A percentile compares a stretch with the other conserved stretches of the same genome.
These are phyloP conservation scores for Cupressus sempervirens DNA, from an alignment of 75 land plant species.

Conservation along the genomic window DNA sequence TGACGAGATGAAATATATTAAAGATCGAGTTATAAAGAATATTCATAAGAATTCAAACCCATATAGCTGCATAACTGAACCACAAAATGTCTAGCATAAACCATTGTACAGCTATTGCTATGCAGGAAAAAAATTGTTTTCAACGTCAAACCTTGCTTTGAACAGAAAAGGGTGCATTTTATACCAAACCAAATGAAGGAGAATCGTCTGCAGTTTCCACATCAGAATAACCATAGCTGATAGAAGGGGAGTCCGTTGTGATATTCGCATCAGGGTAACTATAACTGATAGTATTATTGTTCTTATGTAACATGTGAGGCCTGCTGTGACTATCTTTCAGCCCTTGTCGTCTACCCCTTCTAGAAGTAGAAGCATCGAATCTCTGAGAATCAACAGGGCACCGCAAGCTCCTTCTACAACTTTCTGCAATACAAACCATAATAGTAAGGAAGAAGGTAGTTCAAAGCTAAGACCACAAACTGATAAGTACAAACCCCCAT, in stretches of 20 bases:
- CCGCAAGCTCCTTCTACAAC: slow-evolving; percentile 1
- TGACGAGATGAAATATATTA: neutral
- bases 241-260: neutral
- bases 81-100: neutral
- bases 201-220: neutral
- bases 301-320: neutral
- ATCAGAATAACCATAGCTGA: neutral
- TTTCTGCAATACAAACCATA: neutral
- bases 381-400: neutral
- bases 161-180: neutral
- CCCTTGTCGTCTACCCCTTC: slow-evolving; percentile 3
- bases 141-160: neutral
- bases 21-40: neutral
- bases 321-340: neutral
- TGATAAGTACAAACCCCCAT: neutral
- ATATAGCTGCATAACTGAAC: neutral
- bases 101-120: neutral
- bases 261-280: neutral
- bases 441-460: neutral
- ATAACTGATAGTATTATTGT: neutral
- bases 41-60: neutral
- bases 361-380: neutral
- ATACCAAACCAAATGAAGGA: slow-evolving; percentile 5
- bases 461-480: neutral
- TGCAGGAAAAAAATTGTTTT: neutral